A percentile compares a stretch with the other conserved stretches of the same genome.
phyloP scores from a whole-genome alignment of 139 green algal species.

The Yamagishiella unicocca region DNA sequence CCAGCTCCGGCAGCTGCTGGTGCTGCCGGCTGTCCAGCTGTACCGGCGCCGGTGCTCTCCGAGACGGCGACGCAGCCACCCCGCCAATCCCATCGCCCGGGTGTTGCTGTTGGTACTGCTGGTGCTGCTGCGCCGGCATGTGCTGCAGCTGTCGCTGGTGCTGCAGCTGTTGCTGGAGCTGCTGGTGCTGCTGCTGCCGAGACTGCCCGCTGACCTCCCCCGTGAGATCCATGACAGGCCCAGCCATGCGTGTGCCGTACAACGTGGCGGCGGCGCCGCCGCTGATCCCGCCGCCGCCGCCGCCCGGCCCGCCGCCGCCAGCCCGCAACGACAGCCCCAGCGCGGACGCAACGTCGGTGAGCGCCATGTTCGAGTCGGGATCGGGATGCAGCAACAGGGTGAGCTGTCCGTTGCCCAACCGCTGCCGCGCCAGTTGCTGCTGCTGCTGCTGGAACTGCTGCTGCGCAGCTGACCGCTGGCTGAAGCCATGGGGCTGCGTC shows the following conservation, averaged over 20 bases:
- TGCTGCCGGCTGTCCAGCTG: too few species aligned
- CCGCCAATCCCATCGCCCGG: neutral
- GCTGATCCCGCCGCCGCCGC: neutral
- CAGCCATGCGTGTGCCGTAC: neutral
- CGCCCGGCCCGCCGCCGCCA: neutral
- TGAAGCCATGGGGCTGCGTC: too few species aligned
- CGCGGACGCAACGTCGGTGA: neutral
- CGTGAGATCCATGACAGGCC: neutral
- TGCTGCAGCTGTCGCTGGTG: neutral
- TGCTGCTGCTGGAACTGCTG: neutral
- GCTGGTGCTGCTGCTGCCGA: neutral
- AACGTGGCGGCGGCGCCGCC: neutral
- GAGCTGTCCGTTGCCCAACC: neutral
- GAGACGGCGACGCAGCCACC: neutral
- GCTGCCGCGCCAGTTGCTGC: neutral
- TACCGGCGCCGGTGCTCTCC: too few species aligned
- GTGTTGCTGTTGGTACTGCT: neutral
- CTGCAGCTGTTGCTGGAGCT: neutral
- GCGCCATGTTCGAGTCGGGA: neutral
- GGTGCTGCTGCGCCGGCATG: neutral
- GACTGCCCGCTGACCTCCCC: neutral
- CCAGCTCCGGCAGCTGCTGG: too few species aligned
- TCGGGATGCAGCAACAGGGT: slow-evolving; percentile 18
- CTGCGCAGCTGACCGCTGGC: too few species aligned
- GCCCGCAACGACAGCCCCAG: neutral